phyloP scores from a whole-genome alignment of 1,284 basidiomycete species.

The Athelia psychrophila region DNA sequence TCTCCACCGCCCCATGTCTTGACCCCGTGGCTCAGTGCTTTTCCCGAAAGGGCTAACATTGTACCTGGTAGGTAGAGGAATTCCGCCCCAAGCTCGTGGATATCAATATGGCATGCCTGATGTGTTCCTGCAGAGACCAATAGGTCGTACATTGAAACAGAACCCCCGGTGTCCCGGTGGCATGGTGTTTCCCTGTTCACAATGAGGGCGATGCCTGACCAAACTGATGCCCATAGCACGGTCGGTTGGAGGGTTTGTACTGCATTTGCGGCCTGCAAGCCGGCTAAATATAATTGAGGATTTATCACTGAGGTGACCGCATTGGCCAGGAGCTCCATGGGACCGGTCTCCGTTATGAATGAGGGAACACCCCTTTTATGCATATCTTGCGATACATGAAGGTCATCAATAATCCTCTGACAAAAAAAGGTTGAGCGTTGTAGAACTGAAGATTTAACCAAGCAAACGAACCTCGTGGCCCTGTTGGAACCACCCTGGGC shows the following conservation, averaged over 20 bases:
- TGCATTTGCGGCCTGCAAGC: not conserved
- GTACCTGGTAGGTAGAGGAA: not conserved
- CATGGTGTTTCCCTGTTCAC: not conserved
- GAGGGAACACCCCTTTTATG: not conserved
- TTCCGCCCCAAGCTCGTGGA: not conserved
- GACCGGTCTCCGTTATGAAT: not conserved
- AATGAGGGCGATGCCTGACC: not conserved
- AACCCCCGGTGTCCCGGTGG: not conserved
- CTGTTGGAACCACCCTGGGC: not conserved
- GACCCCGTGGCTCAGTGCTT: not conserved
- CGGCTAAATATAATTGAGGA: not conserved
- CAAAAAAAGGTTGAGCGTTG: not conserved
- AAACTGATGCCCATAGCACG: not conserved
- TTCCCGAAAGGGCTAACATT: not conserved
- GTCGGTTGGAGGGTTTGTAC: not conserved
- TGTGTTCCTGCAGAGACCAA: not conserved
- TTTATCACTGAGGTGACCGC: not conserved
- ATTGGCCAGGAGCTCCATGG: not conserved
- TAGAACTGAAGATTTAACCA: not conserved
- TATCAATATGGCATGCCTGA: not conserved
- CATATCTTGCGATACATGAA: not conserved
- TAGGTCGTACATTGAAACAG: not conserved
- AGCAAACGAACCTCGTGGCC: not conserved
- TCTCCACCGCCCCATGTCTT: not conserved
- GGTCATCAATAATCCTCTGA: not conserved